Conservation (phyloP, 2,329 filamentous ascomycete species). For the Fusarium sp. region DNA sequence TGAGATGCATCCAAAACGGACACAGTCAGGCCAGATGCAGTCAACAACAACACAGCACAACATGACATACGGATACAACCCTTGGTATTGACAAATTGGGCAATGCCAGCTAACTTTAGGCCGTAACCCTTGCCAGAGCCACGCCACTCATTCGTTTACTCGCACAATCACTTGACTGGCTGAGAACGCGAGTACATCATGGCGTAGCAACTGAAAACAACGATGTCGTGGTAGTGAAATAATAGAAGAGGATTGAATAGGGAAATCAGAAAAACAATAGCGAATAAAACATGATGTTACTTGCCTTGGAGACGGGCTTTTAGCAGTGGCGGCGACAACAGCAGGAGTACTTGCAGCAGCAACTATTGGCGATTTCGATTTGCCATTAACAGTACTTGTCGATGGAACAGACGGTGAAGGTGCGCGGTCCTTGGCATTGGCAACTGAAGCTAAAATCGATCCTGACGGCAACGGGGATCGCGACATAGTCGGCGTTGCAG, state of each 20-base stretch:
- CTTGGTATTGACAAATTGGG: conserved; percentile 40
- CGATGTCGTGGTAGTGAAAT: conserved; percentile 1
- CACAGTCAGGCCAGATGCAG: conserved; percentile 41
- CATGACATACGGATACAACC: background rate
- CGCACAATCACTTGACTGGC: conserved; percentile 37
- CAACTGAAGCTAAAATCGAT: conserved; percentile 27
- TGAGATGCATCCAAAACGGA: conserved; percentile 8
- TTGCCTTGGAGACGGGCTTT: conserved; percentile 33
- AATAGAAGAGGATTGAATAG: background rate
- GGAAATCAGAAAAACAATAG: background rate
- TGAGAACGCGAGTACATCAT: conserved; percentile 33
- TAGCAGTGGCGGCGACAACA: background rate
- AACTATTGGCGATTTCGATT: conserved; percentile 23
- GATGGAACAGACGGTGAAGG: conserved; percentile 28
- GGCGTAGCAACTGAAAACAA: conserved; percentile 18
- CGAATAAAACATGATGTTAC: background rate
- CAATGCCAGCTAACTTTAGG: conserved; percentile 41
- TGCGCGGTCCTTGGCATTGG: conserved; percentile 28
- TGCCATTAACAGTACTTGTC: conserved; percentile 22
- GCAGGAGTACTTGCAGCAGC: background rate
- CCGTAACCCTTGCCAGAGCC: conserved; percentile 40
- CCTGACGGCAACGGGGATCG: conserved; percentile 27
- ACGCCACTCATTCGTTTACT: conserved; percentile 40
- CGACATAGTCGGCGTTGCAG: conserved; percentile 13
- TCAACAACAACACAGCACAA: conserved; percentile 26